Conservation (phyloP, 345 rosid species). For the Balakata baccata region DNA sequence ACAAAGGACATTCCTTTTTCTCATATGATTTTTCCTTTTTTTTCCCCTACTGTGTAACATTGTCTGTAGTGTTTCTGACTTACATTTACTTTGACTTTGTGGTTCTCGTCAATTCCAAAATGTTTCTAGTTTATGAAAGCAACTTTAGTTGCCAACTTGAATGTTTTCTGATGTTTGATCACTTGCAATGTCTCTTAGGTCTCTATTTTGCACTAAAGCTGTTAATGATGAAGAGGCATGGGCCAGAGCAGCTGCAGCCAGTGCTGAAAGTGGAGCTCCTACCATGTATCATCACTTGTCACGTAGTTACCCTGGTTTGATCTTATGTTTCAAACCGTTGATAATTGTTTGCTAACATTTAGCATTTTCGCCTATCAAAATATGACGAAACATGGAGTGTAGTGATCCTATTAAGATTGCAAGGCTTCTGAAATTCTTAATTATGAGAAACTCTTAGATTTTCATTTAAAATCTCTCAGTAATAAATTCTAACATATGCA, state of each 20-base stretch:
- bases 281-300: slow-evolving; percentile 61
- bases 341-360: slow-evolving; percentile 11
- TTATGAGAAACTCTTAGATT: neutral
- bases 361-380: neutral
- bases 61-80: neutral
- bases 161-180: slow-evolving; percentile 1
- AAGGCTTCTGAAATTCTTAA: neutral
- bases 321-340: slow-evolving; percentile 19
- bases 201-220: slow-evolving; percentile 43
- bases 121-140: neutral
- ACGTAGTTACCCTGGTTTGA: slow-evolving; percentile 29
- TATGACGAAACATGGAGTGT: neutral
- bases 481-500: neutral
- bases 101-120: neutral
- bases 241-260: slow-evolving; percentile 63
- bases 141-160: neutral
- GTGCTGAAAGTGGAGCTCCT: slow-evolving; percentile 65
- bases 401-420: neutral
- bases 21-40: neutral
- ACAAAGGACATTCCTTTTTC: neutral
- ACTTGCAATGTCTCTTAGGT: slow-evolving; percentile 37
- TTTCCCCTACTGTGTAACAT: neutral
- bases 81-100: neutral
- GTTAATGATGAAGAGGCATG: slow-evolving; percentile 68
- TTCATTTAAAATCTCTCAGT: neutral